Evolutionary conservation across 108 stramenopile genomes (phyloP), one percentile per base, ranked within the genome.

Genomic region (Fistulifera pelliculosa): DNA sequence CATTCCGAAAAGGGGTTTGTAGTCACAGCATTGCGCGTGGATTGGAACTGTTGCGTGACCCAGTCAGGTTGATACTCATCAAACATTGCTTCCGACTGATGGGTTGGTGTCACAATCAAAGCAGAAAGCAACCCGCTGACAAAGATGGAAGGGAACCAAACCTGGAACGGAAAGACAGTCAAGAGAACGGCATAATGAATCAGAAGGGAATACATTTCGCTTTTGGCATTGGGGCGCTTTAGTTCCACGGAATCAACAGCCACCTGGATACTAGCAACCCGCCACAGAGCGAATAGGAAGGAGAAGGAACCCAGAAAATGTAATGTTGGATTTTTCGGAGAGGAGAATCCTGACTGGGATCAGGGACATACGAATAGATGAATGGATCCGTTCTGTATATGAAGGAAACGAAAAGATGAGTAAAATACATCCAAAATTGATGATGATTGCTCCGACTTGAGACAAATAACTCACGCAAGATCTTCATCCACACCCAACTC

Each of bases 401-500:
- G n/a, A 35, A 35, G 31, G 8, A 35, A 8, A 35, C 3, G 8
- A 35, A 8, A 35, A 35, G 31, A 35, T 35, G 6, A 35, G 8
- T 8, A 35, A 35, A 35, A 35, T 3, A 35, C n/a, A n/a, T n/a
- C n/a, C n/a, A n/a, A n/a, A n/a, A n/a, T n/a, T n/a, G n/a, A n/a
- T n/a, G n/a, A n/a, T n/a, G n/a, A n/a, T n/a, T n/a, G n/a, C n/a
- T n/a, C n/a, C n/a, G n/a, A n/a, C n/a, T n/a, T n/a, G n/a, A n/a
- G n/a, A n/a, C n/a, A n/a, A n/a, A 3, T 8, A 35, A 35, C 31
- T 35, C 31, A 35, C 25, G 90, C 90, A 58, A 95, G 74, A 64
- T 95, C 94, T 60, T 93, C 94, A 64, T 95, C 94, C 17, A 91
- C 89, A 21, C 91, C 94, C 50, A 84, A 75, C 64, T 91, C 91